Base-by-base conservation (phyloP, 108 stramenopile species). In the Skeletonema tropicum region DNA sequence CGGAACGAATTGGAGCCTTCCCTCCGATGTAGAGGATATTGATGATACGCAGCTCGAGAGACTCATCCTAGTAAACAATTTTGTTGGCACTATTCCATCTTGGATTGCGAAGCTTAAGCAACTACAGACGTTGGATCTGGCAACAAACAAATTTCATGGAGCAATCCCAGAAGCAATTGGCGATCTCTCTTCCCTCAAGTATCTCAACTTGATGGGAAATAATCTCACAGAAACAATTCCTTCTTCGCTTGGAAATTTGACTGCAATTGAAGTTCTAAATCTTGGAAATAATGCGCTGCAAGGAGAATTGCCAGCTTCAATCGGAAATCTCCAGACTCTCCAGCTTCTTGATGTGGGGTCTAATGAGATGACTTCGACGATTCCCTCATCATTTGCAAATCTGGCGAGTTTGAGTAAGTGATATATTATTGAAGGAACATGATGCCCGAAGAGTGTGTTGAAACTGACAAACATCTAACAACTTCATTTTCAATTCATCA, bases 161-260 rank as follows among this genome's bases (percentile, higher is more conserved):
- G 30, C 23, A 25, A 31, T 52, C 5, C 66, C 48, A 30, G 25
- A 42, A 11, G 25, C 26, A 6, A 48, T 67, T 0, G 48, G 48
- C 3, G 23, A 31, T 21, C 66, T 67, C 11, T 19, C 66, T 30
- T n/a, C 29, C 6, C 3, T 67, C 26, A 46, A 67, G n/a, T 67
- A 49, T 33, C 17, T 73, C n/a, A 46, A 65, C 30, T 8, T 73
- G n/a, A 49, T 42, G 30, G 64, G 21, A 2, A 73, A 73, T 21
- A 42, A 39, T 19, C 29, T 73, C 1, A 73, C 13, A 26, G 64
- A 48, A 21, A 23, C 48, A 42, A 33, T 73, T 17, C 72, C 72
- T 10, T 9, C 41, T 9, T 29, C 48, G 0, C 41, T 73, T 66
- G 72, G 72, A 10, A 32, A 45, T 1, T 42, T 66, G 61, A 15